Evolutionary conservation across 2,329 filamentous ascomycete species (phyloP).

Genomic region (Fusarium brevicatenulatum): DNA sequence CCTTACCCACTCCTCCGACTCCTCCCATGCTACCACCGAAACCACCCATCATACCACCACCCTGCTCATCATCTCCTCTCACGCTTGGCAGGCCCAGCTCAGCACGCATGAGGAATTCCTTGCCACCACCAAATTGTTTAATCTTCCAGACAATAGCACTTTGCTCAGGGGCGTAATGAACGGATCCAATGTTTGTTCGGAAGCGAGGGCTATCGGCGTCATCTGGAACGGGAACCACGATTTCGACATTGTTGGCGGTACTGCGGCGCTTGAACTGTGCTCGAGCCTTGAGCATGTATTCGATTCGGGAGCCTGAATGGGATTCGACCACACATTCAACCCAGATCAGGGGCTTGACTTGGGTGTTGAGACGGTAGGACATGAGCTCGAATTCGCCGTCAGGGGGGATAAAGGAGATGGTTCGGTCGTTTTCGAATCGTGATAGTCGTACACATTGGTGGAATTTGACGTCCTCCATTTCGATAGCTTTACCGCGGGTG

Average conservation of each 20-base stretch:
- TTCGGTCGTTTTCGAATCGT: constrained; percentile 97
- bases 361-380: constrained; percentile 98
- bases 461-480: constrained; percentile 99
- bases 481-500: constrained; percentile 94
- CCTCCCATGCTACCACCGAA: constrained; percentile 98
- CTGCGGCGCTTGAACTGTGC: constrained; percentile 98
- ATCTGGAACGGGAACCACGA: constrained; percentile 95
- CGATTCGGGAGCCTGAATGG: constrained; percentile 93
- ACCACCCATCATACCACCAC: constrained; percentile 96
- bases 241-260: constrained; percentile 99
- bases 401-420: constrained; percentile 98
- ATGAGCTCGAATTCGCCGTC: constrained; percentile 99
- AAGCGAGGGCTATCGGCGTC: constrained; percentile 97
- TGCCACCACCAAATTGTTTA: constrained; percentile 98
- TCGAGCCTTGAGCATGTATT: constrained; percentile 99
- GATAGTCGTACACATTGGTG: constrained; percentile 97
- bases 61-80: constrained; percentile 92
- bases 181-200: constrained; percentile 95
- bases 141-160: constrained; percentile 99
- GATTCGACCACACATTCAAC: constrained; percentile 97
- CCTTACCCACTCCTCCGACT: constrained; percentile 79
- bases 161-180: constrained; percentile 97
- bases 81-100: constrained; percentile 95
- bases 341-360: constrained; percentile 98
- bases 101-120: constrained; percentile 98